Conservation (phyloP, 495 filamentous ascomycete species). For the Entonaema liquescens region DNA sequence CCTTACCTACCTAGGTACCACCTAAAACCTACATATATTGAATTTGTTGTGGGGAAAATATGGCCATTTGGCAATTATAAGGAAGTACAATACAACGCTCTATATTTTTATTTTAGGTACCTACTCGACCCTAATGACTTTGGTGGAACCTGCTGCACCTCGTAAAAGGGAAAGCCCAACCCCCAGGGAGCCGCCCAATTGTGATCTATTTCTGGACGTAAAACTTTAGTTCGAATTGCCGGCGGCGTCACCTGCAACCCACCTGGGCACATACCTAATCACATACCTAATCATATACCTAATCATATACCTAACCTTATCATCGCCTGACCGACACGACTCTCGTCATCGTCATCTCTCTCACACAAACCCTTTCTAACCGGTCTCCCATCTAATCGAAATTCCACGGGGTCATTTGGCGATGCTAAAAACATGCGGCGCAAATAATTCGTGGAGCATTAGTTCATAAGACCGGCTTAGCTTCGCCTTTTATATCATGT, state of each 20-base stretch:
- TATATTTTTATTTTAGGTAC: background rate
- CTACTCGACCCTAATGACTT: constrained; percentile 24
- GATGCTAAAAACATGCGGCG: constrained; percentile 28
- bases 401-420: constrained; percentile 11
- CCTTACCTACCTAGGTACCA: background rate
- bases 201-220: constrained; percentile 39
- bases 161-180: constrained; percentile 33
- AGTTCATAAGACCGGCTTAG: constrained; percentile 24
- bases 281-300: background rate
- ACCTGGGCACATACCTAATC: constrained; percentile 9
- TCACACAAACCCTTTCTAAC: background rate
- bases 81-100: too few relatives aligned
- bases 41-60: constrained; percentile 23
- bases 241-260: constrained; percentile 35
- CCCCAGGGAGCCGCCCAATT: constrained; percentile 35
- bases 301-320: constrained; percentile 27
- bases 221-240: constrained; percentile 32
- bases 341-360: background rate
- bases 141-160: constrained; percentile 10
- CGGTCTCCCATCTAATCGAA: background rate
- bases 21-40: background rate
- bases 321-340: constrained; percentile 32
- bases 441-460: constrained; percentile 16
- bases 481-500: constrained; percentile 51
- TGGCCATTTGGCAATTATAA: too few relatives aligned